These are phyloP conservation scores for Boletus coccyginus DNA, from an alignment of 768 basidiomycete species.

Conservation along the genomic window DNA sequence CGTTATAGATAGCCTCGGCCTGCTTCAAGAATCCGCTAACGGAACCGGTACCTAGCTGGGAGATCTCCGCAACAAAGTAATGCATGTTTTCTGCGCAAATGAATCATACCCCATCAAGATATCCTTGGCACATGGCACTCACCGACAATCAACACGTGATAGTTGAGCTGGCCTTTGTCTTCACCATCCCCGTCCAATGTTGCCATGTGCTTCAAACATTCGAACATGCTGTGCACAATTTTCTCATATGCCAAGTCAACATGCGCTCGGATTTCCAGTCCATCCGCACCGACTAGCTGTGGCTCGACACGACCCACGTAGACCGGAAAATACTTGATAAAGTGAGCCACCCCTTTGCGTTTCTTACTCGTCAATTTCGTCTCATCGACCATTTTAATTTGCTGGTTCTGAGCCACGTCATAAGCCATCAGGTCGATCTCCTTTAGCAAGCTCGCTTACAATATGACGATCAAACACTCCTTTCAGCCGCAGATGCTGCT, in stretches of 20 bases:
- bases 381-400: slow-evolving; percentile 84
- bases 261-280: slow-evolving; percentile 68
- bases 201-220: slow-evolving; percentile 91
- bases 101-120: neutral
- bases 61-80: slow-evolving; percentile 82
- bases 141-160: slow-evolving; percentile 95
- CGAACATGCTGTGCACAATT: slow-evolving; percentile 90
- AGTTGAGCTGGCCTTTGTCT: slow-evolving; percentile 96
- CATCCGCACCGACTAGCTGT: slow-evolving; percentile 76
- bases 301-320: slow-evolving; percentile 82
- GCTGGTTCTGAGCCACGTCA: slow-evolving; percentile 58
- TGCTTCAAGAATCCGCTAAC: slow-evolving; percentile 60
- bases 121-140: slow-evolving; percentile 25
- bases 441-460: slow-evolving; percentile 37
- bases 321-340: slow-evolving; percentile 88
- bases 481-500: slow-evolving; percentile 77
- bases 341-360: slow-evolving; percentile 86
- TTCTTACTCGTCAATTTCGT: slow-evolving; percentile 92
- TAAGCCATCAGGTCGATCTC: neutral
- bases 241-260: slow-evolving; percentile 86
- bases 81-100: slow-evolving; percentile 86
- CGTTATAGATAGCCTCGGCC: slow-evolving; percentile 84
- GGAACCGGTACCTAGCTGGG: slow-evolving; percentile 63
- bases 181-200: slow-evolving; percentile 92
- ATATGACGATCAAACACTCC: slow-evolving; percentile 75